Base-by-base conservation (phyloP, 1,284 basidiomycete species). In the Xerocomus cyaneibrunnescens region DNA sequence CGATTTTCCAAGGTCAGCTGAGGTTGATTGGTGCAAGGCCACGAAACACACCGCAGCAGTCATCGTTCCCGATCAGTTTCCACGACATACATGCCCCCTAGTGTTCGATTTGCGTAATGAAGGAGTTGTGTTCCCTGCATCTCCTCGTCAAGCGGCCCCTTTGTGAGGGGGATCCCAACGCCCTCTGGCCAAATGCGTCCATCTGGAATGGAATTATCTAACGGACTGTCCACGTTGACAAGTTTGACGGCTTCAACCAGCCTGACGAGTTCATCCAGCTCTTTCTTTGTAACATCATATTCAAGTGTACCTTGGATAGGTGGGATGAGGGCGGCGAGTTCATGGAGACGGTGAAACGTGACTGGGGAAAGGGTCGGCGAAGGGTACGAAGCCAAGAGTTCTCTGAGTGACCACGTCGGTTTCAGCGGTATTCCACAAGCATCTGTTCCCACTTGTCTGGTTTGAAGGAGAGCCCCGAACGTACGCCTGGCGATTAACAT, bases 191-290 rank as follows among this genome's bases (percentile, higher is more conserved):
- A 76, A 48, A 80, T 64, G 34, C 75, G 67, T 17, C 75, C 78
- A 56, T 80, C 78, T 22, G 75, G 73, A 21, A 79, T 66, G 25
- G 49, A 55, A 22, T 55, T 41, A 36, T 55, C 51, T 44, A 52
- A 49, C 7, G 65, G 50, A 43, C 52, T 53, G 25, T 64, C 63
- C 21, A 78, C 74, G 49, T 85, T 68, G 34, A 84, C 81, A 25
- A 87, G 65, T 64, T 80, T 86, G 47, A 90, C 88, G 6, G 88
- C 88, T 62, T 91, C 88, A 10, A 92, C 87, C 7, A 92, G 73
- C 56, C 76, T 80, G 52, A 90, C 73, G 38, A 92, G 76, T 48
- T 84, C 83, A 59, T 85, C 84, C 57, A 92, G 69, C 54, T 87
- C 83, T 27, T 57, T 54, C 50, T 80, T 81, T 35, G 86, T 67